Evolutionary conservation across 495 filamentous ascomycete genomes (phyloP).

Genomic region (Thermochaetoides thermophila): DNA sequence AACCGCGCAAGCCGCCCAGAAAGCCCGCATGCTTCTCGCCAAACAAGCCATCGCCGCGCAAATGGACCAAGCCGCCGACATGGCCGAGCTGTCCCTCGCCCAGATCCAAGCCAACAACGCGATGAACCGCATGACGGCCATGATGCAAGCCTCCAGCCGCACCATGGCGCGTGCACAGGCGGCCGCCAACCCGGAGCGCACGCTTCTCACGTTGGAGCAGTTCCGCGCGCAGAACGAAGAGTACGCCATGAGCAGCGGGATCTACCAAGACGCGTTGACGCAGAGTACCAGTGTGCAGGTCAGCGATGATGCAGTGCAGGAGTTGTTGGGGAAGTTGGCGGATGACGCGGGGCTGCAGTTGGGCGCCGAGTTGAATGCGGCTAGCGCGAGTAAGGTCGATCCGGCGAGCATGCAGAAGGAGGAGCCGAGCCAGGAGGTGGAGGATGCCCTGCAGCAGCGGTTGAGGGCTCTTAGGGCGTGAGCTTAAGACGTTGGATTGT

Average conservation of each 20-base stretch:
- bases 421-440: constrained; percentile 45
- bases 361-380: constrained; percentile 50
- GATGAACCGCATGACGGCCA: constrained; percentile 39
- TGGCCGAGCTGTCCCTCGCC: constrained; percentile 35
- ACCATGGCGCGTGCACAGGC: constrained; percentile 51
- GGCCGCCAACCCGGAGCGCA: constrained; percentile 61
- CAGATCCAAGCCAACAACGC: constrained; percentile 41
- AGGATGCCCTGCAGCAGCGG: constrained; percentile 47
- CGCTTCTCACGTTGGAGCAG: constrained; percentile 51
- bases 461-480: constrained; percentile 38
- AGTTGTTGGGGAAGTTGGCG: constrained; percentile 62
- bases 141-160: constrained; percentile 34
- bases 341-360: constrained; percentile 72
- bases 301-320: constrained; percentile 71
- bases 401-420: constrained; percentile 27
- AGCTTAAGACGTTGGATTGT: too few relatives aligned
- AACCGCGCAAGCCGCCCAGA: constrained; percentile 71
- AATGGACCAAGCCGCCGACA: constrained; percentile 40
- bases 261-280: constrained; percentile 71
- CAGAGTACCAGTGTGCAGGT: constrained; percentile 59
- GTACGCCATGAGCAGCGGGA: constrained; percentile 65
- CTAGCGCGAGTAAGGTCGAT: constrained; percentile 37
- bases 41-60: constrained; percentile 39
- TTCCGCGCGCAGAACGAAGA: constrained; percentile 77
- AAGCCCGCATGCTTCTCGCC: constrained; percentile 47